A percentile compares a stretch with the other conserved stretches of the same genome.
phyloP scores from a whole-genome alignment of 129 eudicot species.

The Deinandra increscens region DNA sequence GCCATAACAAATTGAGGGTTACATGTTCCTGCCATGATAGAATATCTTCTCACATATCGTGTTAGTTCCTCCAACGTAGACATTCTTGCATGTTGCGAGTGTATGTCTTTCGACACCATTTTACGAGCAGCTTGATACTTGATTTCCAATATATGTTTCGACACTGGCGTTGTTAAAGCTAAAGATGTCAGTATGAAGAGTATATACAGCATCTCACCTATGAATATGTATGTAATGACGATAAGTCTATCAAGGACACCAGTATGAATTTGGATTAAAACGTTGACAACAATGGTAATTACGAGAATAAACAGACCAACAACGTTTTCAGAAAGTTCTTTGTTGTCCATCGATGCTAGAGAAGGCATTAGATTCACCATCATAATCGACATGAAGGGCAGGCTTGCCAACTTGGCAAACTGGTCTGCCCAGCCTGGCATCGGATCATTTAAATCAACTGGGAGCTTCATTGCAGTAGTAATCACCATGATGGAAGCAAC shows the following conservation, averaged over 20 bases:
- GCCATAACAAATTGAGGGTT: constrained; percentile 24
- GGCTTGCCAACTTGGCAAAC: neutral
- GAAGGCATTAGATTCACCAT: constrained; percentile 38
- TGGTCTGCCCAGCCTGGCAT: neutral
- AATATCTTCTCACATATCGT: constrained; percentile 5
- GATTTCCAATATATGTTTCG: constrained; percentile 6
- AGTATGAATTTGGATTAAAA: constrained; percentile 21
- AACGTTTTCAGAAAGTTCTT: constrained; percentile 26
- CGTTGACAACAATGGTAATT: constrained; percentile 32
- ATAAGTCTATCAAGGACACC: neutral
- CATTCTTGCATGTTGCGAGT: neutral
- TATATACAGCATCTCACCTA: constrained; percentile 7
- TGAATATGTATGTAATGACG: neutral
- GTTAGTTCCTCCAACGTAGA: constrained; percentile 2
- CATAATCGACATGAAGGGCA: neutral
- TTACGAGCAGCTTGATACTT: constrained; percentile 21
- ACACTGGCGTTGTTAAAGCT: constrained; percentile 7
- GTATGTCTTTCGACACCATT: neutral
- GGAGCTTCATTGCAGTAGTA: constrained; percentile 6
- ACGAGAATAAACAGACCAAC: constrained; percentile 42
- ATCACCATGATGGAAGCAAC: constrained; percentile 4
- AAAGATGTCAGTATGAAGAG: constrained; percentile 2
- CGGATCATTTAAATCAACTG: neutral
- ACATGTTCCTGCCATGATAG: constrained; percentile 21
- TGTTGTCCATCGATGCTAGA: constrained; percentile 36